These are phyloP conservation scores for Toxicodendron radicans DNA, from an alignment of 345 rosid species.

Conservation along the genomic window DNA sequence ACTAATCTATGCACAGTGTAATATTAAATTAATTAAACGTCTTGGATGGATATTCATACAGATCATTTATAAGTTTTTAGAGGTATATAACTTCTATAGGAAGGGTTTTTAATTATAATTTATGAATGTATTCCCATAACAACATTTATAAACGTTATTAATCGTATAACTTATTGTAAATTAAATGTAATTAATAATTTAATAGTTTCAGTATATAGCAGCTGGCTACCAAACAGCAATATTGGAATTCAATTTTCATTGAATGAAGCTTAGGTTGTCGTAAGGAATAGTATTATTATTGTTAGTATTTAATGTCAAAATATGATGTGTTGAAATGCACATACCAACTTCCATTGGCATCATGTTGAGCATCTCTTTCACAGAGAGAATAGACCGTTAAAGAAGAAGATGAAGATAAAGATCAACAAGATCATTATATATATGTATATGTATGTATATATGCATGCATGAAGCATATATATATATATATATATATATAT, in stretches of 20 bases:
- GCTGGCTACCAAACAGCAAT: neutral
- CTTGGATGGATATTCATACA: neutral
- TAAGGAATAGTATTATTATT: neutral
- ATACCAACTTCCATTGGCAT: conserved; percentile 16
- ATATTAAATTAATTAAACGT: neutral
- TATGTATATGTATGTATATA: neutral
- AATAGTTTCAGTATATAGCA: neutral
- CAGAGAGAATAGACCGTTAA: conserved; percentile 19
- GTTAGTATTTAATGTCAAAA: neutral
- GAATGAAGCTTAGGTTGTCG: neutral
- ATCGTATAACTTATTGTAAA: no score
- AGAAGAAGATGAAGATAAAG: conserved; percentile 10
- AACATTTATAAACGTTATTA: no score
- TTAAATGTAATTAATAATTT: neutral
- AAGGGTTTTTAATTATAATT: no score
- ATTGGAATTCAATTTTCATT: neutral
- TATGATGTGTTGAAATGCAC: conserved; percentile 8
- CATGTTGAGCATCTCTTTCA: conserved; percentile 9
- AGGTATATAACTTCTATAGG: no score
- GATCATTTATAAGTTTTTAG: no score
- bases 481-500: neutral
- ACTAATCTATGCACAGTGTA: neutral
- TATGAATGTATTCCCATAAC: no score
- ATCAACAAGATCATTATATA: neutral
- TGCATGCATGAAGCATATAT: conserved; percentile 9